A percentile compares a stretch with the other conserved stretches of the same genome.
Evolutionary conservation across 1,284 basidiomycete genomes (phyloP).

Genomic region (Pseudozyma hubeiensis): DNA sequence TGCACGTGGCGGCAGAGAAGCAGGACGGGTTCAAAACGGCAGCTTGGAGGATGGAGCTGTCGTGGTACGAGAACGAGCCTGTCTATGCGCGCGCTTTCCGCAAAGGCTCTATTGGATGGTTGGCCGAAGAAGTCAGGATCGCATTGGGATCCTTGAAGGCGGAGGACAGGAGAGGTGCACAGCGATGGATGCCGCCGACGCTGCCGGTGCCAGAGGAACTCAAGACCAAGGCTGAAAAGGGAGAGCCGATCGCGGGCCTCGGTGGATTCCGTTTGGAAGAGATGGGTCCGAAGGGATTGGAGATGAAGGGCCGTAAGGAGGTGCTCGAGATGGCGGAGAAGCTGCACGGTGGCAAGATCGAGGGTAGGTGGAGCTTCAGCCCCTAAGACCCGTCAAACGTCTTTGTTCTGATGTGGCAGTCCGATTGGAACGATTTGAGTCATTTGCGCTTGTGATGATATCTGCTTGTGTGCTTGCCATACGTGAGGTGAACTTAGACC

Average conservation of each 20-base stretch:
- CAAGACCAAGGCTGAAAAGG: slow-evolving; percentile 2
- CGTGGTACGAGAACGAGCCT: slow-evolving; percentile 51
- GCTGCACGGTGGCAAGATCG: slow-evolving; percentile 31
- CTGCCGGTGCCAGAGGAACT: slow-evolving; percentile 11
- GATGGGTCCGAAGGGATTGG: slow-evolving; percentile 47
- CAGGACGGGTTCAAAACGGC: slow-evolving; percentile 16
- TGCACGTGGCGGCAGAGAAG: not conserved
- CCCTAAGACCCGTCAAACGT: not conserved
- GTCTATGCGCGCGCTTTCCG: slow-evolving; percentile 31
- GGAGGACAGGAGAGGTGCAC: slow-evolving; percentile 33
- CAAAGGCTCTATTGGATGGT: slow-evolving; percentile 18
- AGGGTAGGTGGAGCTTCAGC: slow-evolving; percentile 35
- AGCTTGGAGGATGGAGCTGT: slow-evolving; percentile 37
- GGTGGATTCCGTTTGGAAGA: slow-evolving; percentile 52
- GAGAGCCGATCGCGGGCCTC: slow-evolving; percentile 11
- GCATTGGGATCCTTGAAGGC: slow-evolving; percentile 11
- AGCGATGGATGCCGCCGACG: slow-evolving; percentile 23
- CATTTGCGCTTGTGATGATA: too few relatives aligned
- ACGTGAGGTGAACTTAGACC: not conserved
- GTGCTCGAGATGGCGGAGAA: slow-evolving; percentile 36
- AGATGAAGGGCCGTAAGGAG: slow-evolving; percentile 42
- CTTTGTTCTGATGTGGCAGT: too few relatives aligned
- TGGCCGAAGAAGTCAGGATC: slow-evolving; percentile 24
- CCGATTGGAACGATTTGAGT: too few relatives aligned
- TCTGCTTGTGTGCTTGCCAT: too few relatives aligned